Evolutionary conservation across 805 yeast genomes (phyloP).

Genomic region (Metschnikowia similis): DNA sequence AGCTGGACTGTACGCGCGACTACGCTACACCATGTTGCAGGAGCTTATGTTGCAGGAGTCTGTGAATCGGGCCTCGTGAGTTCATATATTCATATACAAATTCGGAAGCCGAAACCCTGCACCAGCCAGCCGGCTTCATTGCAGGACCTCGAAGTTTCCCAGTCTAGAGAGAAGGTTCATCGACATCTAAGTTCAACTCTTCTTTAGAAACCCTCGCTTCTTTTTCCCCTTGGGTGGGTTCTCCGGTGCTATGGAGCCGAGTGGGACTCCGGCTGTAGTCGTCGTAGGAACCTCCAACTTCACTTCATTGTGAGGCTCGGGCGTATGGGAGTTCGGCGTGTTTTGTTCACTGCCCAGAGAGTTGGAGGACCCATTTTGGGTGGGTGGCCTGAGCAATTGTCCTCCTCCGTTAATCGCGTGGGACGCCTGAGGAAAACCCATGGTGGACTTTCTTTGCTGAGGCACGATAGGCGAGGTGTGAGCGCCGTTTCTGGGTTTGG

Average conservation of each 20-base stretch:
- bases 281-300: conserved; percentile 17
- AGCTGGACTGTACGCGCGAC: too few relatives aligned
- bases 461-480: conserved; percentile 15
- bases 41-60: background rate
- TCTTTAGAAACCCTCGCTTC: conserved; percentile 26
- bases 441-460: conserved; percentile 15
- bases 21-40: too few relatives aligned
- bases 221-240: conserved; percentile 21
- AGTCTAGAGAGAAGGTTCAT: background rate
- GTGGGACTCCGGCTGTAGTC: conserved; percentile 22
- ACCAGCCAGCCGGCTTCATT: too few relatives aligned
- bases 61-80: background rate
- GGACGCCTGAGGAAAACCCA: background rate
- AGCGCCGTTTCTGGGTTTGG: conserved; percentile 13
- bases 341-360: conserved; percentile 24
- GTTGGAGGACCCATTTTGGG: conserved; percentile 8
- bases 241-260: conserved; percentile 24
- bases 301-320: conserved; percentile 17
- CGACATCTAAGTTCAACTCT: background rate
- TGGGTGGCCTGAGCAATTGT: conserved; percentile 9
- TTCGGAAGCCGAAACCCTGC: too few relatives aligned
- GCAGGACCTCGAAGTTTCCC: too few relatives aligned
- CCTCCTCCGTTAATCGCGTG: background rate
- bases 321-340: conserved; percentile 20
- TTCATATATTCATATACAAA: background rate